Evolutionary conservation across 306 rosid genomes (phyloP), one percentile per base, ranked within the genome.

Genomic region (Vicia sativa): DNA sequence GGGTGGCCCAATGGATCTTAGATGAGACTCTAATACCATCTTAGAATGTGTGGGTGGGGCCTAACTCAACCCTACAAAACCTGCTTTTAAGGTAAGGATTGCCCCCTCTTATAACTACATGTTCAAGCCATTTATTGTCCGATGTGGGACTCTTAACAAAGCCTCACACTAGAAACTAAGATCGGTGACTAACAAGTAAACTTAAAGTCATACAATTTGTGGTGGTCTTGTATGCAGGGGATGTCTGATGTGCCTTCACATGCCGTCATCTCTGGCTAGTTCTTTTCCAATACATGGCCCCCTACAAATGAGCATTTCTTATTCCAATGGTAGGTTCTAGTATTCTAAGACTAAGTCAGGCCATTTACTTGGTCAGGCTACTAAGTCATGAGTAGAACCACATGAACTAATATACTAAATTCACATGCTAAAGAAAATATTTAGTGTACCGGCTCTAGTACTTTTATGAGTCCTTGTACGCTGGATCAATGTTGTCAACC

Each of bases 151-250:
- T 21, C 23, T 21, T 21, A 21, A 21, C 37, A 31, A 21, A 21
- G 46, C n/a, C 45, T 70, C 7, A 42, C 26, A 55, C 43, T 10
- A 26, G 19, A 69, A 42, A 55, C 6, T 15, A 61, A 43, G 55
- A 65, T 26, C 25, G 43, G 8, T 15, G 44, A 28, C 31, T 55
- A 42, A 62, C 31, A 2, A 7, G 44, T 11, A 69, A 26, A 55
- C 73, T 37, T 50, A n/a, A 29, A 48, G 29, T 13, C 52, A 38
- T 15, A 38, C 56, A 55, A 11, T 56, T 13, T 54, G 29, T 41
- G 73, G 64, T 2, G 11, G 53, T 68, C 29, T 5, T 26, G 15
- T 39, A 31, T 11, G 9, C 45, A 68, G 65, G 54, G 52, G 63
- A 34, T 67, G 37, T 67, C 61, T 35, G 49, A 12, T 19, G 21